phyloP scores from a whole-genome alignment of 2,329 filamentous ascomycete species.

The Thelonectria discophora region DNA sequence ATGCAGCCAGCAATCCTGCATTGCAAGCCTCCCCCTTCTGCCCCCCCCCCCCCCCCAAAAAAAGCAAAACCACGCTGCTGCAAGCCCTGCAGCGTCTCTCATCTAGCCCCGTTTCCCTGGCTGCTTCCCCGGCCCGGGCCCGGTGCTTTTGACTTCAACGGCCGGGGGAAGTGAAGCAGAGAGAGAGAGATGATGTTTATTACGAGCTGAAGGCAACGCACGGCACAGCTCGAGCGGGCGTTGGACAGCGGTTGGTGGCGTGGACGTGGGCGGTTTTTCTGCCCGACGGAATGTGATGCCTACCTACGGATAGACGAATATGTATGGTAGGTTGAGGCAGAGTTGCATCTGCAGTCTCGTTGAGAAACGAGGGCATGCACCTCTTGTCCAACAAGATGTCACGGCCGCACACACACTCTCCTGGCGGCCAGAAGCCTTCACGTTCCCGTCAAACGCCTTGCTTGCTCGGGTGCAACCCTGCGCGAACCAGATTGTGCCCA shows the following conservation, averaged over 20 bases:
- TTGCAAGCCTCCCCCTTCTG: background rate
- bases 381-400: constrained; percentile 3
- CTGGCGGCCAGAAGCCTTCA: no score
- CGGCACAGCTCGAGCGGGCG: constrained; percentile 11
- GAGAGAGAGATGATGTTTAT: constrained; percentile 1
- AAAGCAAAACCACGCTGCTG: constrained; percentile 13
- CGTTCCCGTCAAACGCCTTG: no score
- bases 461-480: no score
- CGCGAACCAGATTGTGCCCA: no score
- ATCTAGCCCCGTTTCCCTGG: background rate
- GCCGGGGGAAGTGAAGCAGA: background rate
- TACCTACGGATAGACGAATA: no score
- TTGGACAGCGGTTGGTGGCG: constrained; percentile 15
- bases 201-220: background rate
- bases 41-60: background rate
- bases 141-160: constrained; percentile 8
- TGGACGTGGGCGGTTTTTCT: constrained; percentile 18
- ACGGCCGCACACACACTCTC: constrained; percentile 2
- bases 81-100: background rate
- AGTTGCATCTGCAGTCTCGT: constrained; percentile 1
- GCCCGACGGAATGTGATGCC: constrained; percentile 6
- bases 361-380: no score
- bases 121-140: constrained; percentile 27
- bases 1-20: no score
- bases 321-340: background rate